phyloP scores from a whole-genome alignment of 2,329 filamentous ascomycete genomes.

The Phialocephala sp. region DNA sequence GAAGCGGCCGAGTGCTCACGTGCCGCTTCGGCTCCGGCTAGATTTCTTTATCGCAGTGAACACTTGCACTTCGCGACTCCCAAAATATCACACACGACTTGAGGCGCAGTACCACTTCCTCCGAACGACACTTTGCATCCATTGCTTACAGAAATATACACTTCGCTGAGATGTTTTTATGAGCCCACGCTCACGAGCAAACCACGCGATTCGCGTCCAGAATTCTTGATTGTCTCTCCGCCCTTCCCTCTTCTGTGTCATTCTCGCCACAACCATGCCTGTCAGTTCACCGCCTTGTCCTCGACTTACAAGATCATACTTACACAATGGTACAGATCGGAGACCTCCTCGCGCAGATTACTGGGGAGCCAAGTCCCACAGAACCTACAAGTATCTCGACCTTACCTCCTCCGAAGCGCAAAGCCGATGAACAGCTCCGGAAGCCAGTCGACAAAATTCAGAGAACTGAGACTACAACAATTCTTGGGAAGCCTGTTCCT shows the following conservation, averaged over 20 bases:
- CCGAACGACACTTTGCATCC: neutral
- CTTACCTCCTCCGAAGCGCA: constrained; percentile 56
- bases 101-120: neutral
- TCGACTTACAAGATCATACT: constrained; percentile 27
- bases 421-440: constrained; percentile 58
- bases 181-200: constrained; percentile 3
- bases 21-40: neutral
- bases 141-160: neutral
- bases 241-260: neutral
- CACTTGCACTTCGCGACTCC: neutral
- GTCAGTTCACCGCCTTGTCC: constrained; percentile 27
- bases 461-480: constrained; percentile 41
- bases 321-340: constrained; percentile 51
- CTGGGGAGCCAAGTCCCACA: constrained; percentile 53
- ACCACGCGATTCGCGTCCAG: constrained; percentile 13
- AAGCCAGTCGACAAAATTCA: constrained; percentile 50
- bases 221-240: neutral
- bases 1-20: neutral
- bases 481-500: constrained; percentile 32
- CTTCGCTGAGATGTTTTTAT: constrained; percentile 18
- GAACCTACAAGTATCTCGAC: constrained; percentile 42
- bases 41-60: constrained; percentile 1
- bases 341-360: constrained; percentile 67
- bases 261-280: constrained; percentile 32
- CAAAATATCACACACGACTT: constrained; percentile 1